Conservation (phyloP, 352 stramenopile species). For the Phytophthora pini region DNA sequence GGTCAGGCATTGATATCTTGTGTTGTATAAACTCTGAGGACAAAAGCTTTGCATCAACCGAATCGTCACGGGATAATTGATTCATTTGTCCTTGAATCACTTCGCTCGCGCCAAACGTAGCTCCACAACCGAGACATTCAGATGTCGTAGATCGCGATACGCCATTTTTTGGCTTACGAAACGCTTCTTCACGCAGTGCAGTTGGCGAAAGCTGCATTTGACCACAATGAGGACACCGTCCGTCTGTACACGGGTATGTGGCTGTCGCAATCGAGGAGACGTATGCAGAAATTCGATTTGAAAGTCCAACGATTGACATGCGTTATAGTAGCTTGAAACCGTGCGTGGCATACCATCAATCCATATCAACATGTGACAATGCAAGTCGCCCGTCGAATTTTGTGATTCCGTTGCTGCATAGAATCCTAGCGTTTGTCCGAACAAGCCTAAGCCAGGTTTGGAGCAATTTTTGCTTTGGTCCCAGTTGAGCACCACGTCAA, state of each 20-base stretch:
- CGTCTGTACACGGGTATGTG: background rate
- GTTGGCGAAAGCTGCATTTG: background rate
- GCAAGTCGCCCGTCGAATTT: slow-evolving; percentile 9
- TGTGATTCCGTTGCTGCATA: slow-evolving; percentile 5
- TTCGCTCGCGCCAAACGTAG: slow-evolving; percentile 8
- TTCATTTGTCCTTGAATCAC: slow-evolving; percentile 4
- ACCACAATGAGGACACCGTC: background rate
- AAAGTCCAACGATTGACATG: background rate
- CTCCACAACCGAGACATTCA: background rate
- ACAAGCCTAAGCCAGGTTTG: background rate
- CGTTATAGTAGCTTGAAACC: background rate
- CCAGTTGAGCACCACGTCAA: slow-evolving; percentile 6
- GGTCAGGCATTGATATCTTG: no score
- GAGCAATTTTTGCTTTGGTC: background rate
- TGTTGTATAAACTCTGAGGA: no score
- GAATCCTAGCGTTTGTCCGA: background rate
- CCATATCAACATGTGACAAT: slow-evolving; percentile 13
- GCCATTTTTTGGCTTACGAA: background rate
- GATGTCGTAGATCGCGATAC: background rate
- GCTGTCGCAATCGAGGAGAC: background rate
- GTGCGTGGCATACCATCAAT: background rate
- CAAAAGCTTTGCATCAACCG: no score
- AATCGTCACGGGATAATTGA: no score
- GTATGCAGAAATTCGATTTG: background rate
- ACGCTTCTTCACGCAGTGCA: background rate